Percentiles rank a stretch among this genome's conserved stretches.
Evolutionary conservation across 139 green algal genomes (phyloP).

Genomic region (Zygnema circumcarinatum): DNA sequence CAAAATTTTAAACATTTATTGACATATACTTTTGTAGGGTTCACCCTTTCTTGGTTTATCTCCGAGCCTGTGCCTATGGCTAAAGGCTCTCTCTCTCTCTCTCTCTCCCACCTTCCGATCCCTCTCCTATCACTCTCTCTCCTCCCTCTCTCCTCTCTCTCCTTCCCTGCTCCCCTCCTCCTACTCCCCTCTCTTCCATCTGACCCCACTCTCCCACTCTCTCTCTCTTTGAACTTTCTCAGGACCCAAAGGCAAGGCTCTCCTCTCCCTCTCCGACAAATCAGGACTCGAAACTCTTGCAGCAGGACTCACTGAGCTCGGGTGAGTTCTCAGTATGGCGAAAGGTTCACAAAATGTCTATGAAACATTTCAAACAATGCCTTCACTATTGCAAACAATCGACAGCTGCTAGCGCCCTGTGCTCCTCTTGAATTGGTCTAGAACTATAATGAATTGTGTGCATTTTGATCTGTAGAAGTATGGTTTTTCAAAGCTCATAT

Average conservation of each 20-base stretch:
- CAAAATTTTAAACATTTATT: too few relatives aligned
- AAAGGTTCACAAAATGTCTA: neutral
- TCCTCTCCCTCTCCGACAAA: conserved; percentile 43
- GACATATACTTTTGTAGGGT: too few relatives aligned
- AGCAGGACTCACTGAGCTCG: conserved; percentile 21
- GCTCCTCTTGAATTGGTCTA: neutral
- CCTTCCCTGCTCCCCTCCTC: too few relatives aligned
- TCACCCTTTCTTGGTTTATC: too few relatives aligned
- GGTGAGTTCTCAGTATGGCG: conserved; percentile 17
- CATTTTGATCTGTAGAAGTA: neutral
- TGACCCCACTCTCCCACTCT: too few relatives aligned
- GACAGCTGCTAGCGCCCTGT: neutral
- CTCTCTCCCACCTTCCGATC: too few relatives aligned
- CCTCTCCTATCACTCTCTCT: too few relatives aligned
- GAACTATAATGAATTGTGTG: neutral
- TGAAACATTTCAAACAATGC: neutral
- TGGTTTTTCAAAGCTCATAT: neutral
- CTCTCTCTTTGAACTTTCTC: neutral
- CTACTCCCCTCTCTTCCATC: too few relatives aligned
- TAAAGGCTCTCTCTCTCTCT: too few relatives aligned
- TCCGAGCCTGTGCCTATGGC: too few relatives aligned
- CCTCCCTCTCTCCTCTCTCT: too few relatives aligned
- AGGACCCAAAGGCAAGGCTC: conserved; percentile 22
- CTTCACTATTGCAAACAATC: neutral
- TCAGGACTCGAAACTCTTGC: conserved; percentile 19